Evolutionary conservation across 169 alveolate genomes (phyloP), one percentile per base, ranked within the genome.

Genomic region (Cryptosporidium xiaoi): DNA sequence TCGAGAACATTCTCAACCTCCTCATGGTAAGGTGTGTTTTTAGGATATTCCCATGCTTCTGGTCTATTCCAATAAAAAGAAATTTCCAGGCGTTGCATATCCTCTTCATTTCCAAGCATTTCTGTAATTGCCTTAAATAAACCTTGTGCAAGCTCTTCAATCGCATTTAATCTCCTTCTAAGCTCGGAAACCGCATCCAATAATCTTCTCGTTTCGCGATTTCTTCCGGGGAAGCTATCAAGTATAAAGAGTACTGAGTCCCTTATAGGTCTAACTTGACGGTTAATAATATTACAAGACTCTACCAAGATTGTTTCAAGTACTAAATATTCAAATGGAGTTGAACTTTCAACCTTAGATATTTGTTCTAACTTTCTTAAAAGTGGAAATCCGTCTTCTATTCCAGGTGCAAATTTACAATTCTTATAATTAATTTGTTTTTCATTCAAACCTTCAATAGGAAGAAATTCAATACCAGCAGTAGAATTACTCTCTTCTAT

Each of bases 1-100:
- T 69, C 91, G 4, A 89, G 68, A 1, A 89, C 91, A 71, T 82
- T 83, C 48, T 89, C 92, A 18, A 77, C 77, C 44, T 77, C 87
- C 20, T 77, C 87, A 24, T 77, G 87, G 56, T 77, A 77, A 13
- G 87, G 87, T 8, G 87, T 77, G 51, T 77, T 77, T 29, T 77
- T 77, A 34, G 87, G 87, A 44, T 77, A 77, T 40, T 77, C 77
- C 87, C 87, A 77, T 13, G 69, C 87, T 60, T 77, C 87, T 15
- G 87, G 87, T 60, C 87, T 77, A 40, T 18, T 77, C 87, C 87
- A 77, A 62, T 77, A 77, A 40, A 60, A 77, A 33, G 87, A 77
- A 34, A 77, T 48, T 46, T 77, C 87, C 6, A 77, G 48, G 3
- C 87, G 44, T 16, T 77, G 87, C 71, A 77, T 77, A 77, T 77